Evolutionary conservation across 306 rosid genomes (phyloP), one percentile per base, ranked within the genome.

Genomic region (Cucumis melo): DNA sequence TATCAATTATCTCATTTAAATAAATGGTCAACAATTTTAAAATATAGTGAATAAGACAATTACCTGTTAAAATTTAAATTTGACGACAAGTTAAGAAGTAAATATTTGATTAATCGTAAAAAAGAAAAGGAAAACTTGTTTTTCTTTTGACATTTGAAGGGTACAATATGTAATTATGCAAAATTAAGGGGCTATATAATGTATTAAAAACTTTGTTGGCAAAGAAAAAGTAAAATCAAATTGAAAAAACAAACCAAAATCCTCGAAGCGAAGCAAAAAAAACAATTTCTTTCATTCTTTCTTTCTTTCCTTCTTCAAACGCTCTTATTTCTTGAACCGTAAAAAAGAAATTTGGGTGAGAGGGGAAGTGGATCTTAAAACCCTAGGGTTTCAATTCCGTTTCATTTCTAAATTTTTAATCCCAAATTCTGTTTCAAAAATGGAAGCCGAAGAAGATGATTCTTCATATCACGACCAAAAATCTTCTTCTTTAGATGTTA

Each of bases 371-470:
- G 79, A 78, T 39, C 78, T 65, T 46, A 53, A 81, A 81, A 85
- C 85, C 87, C 84, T 82, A 82, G 91, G 89, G 85, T 88, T 81
- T 76, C 68, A 76, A 73, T 76, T 77, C 63, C 23, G 29, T 34
- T 39, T 50, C 17, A 50, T 58, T 60, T 54, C 59, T 55, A 68
- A 68, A 68, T 53, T 80, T 70, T 60, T 62, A 78, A 77, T 76
- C 65, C 65, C 16, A 38, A 64, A 64, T 65, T 42, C 48, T 48
- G 46, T 21, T 72, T 14, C 76, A 38, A 10, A 1, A 53, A 91
- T 91, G 96, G 89, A 87, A 34, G 82, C 74, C 75, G 91, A 88
- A 6, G 93, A 84, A 14, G 89, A 89, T 13, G 93, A 89, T 74
- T 50, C 87, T 80, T 36, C 77, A 42, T 63, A 75, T 36, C 57